Percentiles rank a stretch among this genome's conserved stretches.
phyloP scores from a whole-genome alignment of 768 basidiomycete species.

The Boletus eberwhitei region DNA sequence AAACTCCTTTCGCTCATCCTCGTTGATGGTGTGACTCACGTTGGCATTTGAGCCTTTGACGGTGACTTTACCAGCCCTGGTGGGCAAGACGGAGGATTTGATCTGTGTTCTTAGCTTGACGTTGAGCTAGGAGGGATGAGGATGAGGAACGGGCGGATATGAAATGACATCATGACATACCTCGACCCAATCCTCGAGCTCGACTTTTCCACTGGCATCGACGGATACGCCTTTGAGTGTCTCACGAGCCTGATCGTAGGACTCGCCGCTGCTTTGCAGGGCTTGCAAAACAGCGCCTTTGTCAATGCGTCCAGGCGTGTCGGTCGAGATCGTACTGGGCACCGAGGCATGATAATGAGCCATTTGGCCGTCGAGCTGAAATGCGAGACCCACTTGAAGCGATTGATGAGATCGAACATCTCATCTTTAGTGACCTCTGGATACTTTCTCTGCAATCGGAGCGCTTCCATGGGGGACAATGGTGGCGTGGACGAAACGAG shows the following conservation, averaged over 20 bases:
- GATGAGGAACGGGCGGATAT: constrained; percentile 10
- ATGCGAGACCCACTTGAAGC: constrained; percentile 79
- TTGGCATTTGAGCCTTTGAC: constrained; percentile 94
- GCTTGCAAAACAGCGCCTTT: constrained; percentile 79
- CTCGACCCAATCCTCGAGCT: constrained; percentile 98
- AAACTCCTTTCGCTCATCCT: constrained; percentile 92
- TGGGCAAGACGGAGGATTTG: constrained; percentile 46
- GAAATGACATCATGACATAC: constrained; percentile 42
- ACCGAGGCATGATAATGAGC: not conserved
- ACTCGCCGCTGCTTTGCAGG: constrained; percentile 76
- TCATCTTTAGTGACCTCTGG: constrained; percentile 90
- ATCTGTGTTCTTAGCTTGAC: constrained; percentile 66
- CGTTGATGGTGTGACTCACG: constrained; percentile 95
- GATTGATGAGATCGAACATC: constrained; percentile 90
- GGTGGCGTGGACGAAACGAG: constrained; percentile 9
- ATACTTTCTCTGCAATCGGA: constrained; percentile 88
- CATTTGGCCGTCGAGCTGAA: not conserved
- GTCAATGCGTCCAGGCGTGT: constrained; percentile 78
- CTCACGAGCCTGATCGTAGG: constrained; percentile 86
- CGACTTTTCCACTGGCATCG: constrained; percentile 93
- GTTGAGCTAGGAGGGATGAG: constrained; percentile 53
- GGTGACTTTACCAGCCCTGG: constrained; percentile 85
- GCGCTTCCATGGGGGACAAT: constrained; percentile 61
- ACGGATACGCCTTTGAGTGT: constrained; percentile 92
- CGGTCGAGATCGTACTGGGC: constrained; percentile 68